These are phyloP conservation scores for Wickerhamomyces sp. DNA, from an alignment of 1,139 yeast species.

Conservation along the genomic window DNA sequence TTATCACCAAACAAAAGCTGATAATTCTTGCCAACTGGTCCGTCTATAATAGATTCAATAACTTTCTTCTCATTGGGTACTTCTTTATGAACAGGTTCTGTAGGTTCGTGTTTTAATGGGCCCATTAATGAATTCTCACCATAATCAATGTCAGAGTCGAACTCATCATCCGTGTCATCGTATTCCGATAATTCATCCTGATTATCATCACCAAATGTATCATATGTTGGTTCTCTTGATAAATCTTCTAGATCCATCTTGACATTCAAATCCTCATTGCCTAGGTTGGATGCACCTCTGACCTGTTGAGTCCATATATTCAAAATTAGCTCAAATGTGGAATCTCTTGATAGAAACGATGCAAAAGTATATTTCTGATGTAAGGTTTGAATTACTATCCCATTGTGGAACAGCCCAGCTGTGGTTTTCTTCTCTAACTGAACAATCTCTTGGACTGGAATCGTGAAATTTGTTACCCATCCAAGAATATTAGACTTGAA, in stretches of 20 bases:
- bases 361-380: slow-evolving; percentile 73
- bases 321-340: slow-evolving; percentile 55
- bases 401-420: slow-evolving; percentile 72
- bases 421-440: slow-evolving; percentile 70
- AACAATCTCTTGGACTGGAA: slow-evolving; percentile 65
- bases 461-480: slow-evolving; percentile 61
- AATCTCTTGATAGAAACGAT: slow-evolving; percentile 62
- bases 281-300: slow-evolving; percentile 10
- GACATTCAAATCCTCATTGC: slow-evolving; percentile 8
- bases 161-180: slow-evolving; percentile 18
- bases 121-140: slow-evolving; percentile 17
- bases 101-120: slow-evolving; percentile 49
- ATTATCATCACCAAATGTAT: slow-evolving; percentile 7
- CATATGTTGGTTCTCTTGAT: slow-evolving; percentile 1
- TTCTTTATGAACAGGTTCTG: slow-evolving; percentile 45
- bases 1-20: slow-evolving; percentile 70
- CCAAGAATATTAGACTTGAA: slow-evolving; percentile 74
- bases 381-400: slow-evolving; percentile 63
- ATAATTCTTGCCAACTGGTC: slow-evolving; percentile 77
- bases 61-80: slow-evolving; percentile 59
- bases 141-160: slow-evolving; percentile 10
- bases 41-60: slow-evolving; percentile 55
- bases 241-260: slow-evolving; percentile 3
- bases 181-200: slow-evolving; percentile 6
- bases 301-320: slow-evolving; percentile 52